A percentile compares a stretch with the other conserved stretches of the same genome.
Conservation (phyloP, 371 early-diverging fungal genomes). For the Encephalitozoon intestinalis region DNA sequence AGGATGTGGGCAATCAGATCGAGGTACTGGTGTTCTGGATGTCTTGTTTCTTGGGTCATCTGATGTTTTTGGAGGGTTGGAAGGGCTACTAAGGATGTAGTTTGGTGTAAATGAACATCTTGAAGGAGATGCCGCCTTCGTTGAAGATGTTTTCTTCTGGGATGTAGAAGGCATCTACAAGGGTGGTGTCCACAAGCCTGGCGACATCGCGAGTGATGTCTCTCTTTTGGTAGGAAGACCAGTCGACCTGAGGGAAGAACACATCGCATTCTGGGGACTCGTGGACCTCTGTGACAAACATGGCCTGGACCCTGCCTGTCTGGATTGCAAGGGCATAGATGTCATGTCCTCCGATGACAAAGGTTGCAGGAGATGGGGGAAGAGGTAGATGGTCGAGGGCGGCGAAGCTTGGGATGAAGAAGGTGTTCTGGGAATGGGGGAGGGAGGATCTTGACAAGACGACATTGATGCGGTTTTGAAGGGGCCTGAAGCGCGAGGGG, state of each 20-base stretch:
- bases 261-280: neutral
- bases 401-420: neutral
- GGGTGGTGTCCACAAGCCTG: neutral
- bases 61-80: neutral
- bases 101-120: neutral
- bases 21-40: conserved; percentile 75
- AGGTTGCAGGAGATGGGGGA: neutral
- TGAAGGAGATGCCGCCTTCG: neutral
- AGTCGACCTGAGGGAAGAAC: neutral
- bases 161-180: neutral
- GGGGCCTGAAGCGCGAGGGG: neutral
- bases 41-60: neutral
- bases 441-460: neutral
- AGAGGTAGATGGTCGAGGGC: neutral
- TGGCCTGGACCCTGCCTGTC: neutral
- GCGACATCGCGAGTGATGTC: neutral
- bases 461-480: neutral
- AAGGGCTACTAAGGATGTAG: neutral
- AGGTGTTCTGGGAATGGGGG: neutral
- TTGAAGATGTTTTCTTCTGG: neutral
- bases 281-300: neutral
- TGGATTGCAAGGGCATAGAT: neutral
- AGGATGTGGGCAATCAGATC: conserved; percentile 72
- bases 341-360: neutral
- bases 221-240: neutral